Conservation (phyloP, 306 rosid genomes). For the Citrullus mucosospermus region DNA sequence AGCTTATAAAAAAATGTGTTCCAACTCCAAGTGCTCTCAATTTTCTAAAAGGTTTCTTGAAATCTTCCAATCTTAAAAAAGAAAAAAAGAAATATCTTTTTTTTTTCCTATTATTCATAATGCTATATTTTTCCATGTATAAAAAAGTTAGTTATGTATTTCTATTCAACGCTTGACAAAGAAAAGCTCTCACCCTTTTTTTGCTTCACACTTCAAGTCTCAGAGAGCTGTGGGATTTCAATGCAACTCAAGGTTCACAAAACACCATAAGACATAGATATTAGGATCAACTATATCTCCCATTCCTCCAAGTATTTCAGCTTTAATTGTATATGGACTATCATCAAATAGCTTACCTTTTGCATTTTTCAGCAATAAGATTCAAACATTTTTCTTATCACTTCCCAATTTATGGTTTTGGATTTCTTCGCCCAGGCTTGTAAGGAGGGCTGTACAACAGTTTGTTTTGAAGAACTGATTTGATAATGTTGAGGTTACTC, state of each 20-base stretch:
- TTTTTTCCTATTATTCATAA: background rate
- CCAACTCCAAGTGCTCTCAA: background rate
- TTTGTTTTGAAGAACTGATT: background rate
- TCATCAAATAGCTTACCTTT: background rate
- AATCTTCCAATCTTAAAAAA: background rate
- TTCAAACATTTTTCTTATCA: background rate
- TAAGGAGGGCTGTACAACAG: background rate
- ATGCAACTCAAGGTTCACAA: background rate
- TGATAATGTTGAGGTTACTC: background rate
- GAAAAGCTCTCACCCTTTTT: background rate
- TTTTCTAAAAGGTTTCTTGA: background rate
- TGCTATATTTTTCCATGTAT: background rate
- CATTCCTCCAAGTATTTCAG: background rate
- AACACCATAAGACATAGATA: background rate
- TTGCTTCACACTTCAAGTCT: background rate
- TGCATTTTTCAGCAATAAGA: background rate
- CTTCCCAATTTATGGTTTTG: background rate
- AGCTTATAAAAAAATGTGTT: background rate
- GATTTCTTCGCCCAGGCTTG: background rate
- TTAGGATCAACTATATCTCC: background rate
- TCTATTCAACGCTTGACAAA: background rate
- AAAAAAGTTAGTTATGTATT: background rate
- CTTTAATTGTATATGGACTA: background rate
- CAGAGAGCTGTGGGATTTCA: background rate
- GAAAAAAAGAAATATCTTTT: background rate